Evolutionary conservation across 1,139 yeast species (phyloP).

Genomic region (Zygosaccharomyces sapae): DNA sequence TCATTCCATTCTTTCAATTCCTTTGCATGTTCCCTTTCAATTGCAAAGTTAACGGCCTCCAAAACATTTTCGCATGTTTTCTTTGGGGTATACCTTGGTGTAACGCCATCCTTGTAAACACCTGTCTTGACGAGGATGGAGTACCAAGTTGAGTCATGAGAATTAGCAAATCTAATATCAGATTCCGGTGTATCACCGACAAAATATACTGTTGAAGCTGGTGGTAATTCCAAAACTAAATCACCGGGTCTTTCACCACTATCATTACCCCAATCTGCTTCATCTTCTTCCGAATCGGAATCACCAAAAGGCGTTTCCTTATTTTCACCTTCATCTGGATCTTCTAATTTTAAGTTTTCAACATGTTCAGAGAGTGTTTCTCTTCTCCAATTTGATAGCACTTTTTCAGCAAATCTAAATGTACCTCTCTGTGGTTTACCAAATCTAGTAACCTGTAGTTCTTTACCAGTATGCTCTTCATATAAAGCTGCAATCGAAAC

Average conservation of each 20-base stretch:
- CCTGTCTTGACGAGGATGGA: conserved; percentile 84
- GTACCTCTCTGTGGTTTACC: conserved; percentile 87
- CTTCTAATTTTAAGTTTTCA: conserved; percentile 44
- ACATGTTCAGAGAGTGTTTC: conserved; percentile 71
- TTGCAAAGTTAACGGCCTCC: conserved; percentile 78
- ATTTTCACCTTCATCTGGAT: conserved; percentile 3
- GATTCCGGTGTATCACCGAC: conserved; percentile 91
- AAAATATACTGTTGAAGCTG: conserved; percentile 80
- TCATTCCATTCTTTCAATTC: conserved; percentile 69
- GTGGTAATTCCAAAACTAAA: conserved; percentile 57
- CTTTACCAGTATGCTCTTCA: conserved; percentile 75
- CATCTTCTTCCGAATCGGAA: conserved; percentile 16
- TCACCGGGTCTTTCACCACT: conserved; percentile 35
- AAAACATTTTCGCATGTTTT: conserved; percentile 67
- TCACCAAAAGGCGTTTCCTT: conserved; percentile 14
- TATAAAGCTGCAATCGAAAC: conserved; percentile 81
- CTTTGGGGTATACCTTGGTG: conserved; percentile 74
- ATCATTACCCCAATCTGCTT: conserved; percentile 17
- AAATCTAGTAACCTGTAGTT: conserved; percentile 68
- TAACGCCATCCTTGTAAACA: conserved; percentile 76
- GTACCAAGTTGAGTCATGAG: conserved; percentile 79
- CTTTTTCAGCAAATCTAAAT: conserved; percentile 72
- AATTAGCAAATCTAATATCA: conserved; percentile 81
- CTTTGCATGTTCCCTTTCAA: conserved; percentile 69
- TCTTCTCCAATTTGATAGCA: conserved; percentile 70